Evolutionary conservation across 352 stramenopile genomes (phyloP).

Genomic region (Phytophthora palmivora): DNA sequence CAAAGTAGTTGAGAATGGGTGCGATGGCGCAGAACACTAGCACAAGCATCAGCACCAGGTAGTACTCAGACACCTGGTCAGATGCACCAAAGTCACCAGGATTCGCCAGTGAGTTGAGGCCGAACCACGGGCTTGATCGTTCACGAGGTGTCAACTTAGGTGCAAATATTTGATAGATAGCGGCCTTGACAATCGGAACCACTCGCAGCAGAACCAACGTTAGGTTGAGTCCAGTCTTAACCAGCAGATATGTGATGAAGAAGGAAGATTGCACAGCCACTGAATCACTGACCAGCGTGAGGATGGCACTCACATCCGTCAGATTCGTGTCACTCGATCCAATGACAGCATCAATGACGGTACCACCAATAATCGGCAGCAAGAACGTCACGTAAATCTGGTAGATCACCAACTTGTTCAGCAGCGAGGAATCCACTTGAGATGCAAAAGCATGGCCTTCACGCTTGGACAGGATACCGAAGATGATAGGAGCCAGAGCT

Average conservation of each 20-base stretch:
- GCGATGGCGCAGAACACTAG: conserved; percentile 80
- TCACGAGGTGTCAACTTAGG: conserved; percentile 85
- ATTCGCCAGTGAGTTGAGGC: conserved; percentile 60
- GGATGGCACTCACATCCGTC: conserved; percentile 49
- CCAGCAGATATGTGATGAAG: conserved; percentile 84
- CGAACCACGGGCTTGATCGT: conserved; percentile 72
- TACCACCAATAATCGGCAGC: conserved; percentile 86
- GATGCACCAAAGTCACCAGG: conserved; percentile 68
- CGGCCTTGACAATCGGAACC: conserved; percentile 73
- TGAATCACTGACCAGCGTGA: conserved; percentile 64
- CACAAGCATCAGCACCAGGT: conserved; percentile 76
- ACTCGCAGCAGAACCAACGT: conserved; percentile 77
- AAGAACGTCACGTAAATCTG: conserved; percentile 86
- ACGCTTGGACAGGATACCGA: conserved; percentile 79
- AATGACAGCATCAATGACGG: conserved; percentile 74
- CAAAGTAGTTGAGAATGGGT: conserved; percentile 85
- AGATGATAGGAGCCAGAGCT: conserved; percentile 83
- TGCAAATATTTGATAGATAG: conserved; percentile 78
- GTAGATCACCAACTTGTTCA: conserved; percentile 87
- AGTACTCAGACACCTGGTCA: conserved; percentile 74
- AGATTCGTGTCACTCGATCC: conserved; percentile 55
- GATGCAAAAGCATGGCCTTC: conserved; percentile 78
- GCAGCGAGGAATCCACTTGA: conserved; percentile 69
- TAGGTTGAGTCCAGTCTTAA: conserved; percentile 76
- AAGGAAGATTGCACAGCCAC: conserved; percentile 83